A percentile compares a stretch with the other conserved stretches of the same genome.
Evolutionary conservation across 2,329 filamentous ascomycete species (phyloP).

Genomic region (Xylariaceae sp.): DNA sequence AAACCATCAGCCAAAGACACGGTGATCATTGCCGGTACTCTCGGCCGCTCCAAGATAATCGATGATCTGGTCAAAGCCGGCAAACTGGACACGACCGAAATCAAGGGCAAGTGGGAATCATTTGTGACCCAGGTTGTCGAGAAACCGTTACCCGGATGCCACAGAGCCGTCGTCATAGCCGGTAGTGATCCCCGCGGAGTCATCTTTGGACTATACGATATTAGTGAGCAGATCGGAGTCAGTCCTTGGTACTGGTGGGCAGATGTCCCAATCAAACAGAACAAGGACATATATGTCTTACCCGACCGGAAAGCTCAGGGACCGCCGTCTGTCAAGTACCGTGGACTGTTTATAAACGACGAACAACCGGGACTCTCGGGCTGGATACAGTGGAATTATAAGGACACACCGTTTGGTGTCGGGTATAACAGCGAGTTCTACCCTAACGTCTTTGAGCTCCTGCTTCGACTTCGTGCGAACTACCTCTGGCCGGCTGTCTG

Average conservation of each 20-base stretch:
- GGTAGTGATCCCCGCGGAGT: constrained; percentile 54
- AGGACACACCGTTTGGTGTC: constrained; percentile 40
- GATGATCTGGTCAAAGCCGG: constrained; percentile 50
- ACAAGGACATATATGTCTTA: constrained; percentile 51
- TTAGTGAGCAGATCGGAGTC: constrained; percentile 69
- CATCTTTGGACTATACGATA: constrained; percentile 65
- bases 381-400: constrained; percentile 50
- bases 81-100: constrained; percentile 52
- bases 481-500: constrained; percentile 71
- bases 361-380: constrained; percentile 63
- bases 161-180: constrained; percentile 59
- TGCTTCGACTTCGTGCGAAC: constrained; percentile 65
- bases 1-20: constrained; percentile 41
- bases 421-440: constrained; percentile 61
- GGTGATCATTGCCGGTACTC: constrained; percentile 63
- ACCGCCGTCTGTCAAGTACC: constrained; percentile 60
- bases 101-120: constrained; percentile 64
- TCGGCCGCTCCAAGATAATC: constrained; percentile 59
- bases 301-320: constrained; percentile 50
- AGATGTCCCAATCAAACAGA: constrained; percentile 51
- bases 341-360: constrained; percentile 67
- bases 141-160: constrained; percentile 50
- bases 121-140: constrained; percentile 57
- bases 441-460: constrained; percentile 62
- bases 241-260: constrained; percentile 67